Base-by-base conservation (phyloP, 2,329 filamentous ascomycete species). In the Pyrenochaeta sp. region DNA sequence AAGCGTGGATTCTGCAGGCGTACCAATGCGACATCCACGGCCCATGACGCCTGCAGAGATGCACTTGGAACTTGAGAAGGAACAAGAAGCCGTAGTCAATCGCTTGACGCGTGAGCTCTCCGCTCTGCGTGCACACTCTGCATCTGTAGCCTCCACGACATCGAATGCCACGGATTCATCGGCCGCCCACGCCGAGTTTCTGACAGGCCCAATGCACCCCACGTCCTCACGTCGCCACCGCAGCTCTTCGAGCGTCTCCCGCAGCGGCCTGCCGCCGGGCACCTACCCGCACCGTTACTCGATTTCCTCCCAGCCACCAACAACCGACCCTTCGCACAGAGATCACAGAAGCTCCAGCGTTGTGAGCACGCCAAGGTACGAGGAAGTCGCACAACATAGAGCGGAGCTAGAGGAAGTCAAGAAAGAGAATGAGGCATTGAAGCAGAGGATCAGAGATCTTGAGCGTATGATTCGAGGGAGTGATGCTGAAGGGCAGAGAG, bases 41-140 rank as follows among this genome's bases (percentile, higher is more conserved):
- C 93, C 93, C 3, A 79, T 97, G 73, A 97, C 94, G 0, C 88
- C 92, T 1, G 90, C 92, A 3, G 94, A 98, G 75, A 82, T 98
- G 56, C 92, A 97, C 75, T 82, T 90, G 54, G 87, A 97, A 78
- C 82, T 97, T 21, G 94, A 98, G 77, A 95, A 96, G 76, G 94
- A 98, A 73, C 93, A 98, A 68, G 94, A 98, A 76, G 91, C 92
- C 31, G 89, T 97, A 67, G 93, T 97, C 56, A 98, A 98, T 78
- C 91, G 94, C 30, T 83, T 98, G 29, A 96, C 91, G 0, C 90
- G 94, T 51, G 94, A 98, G 74, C 86, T 98, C 31, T 88, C 89
- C 14, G 82, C 92, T 46, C 86, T 98, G n/a, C 90, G 93, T 53
- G 84, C 86, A 20, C 85, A 86, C 69, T 85, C 85, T 7, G 83